These are phyloP conservation scores for Zymoseptoria crescenta DNA, from an alignment of 2,329 filamentous ascomycete species.

Conservation along the genomic window DNA sequence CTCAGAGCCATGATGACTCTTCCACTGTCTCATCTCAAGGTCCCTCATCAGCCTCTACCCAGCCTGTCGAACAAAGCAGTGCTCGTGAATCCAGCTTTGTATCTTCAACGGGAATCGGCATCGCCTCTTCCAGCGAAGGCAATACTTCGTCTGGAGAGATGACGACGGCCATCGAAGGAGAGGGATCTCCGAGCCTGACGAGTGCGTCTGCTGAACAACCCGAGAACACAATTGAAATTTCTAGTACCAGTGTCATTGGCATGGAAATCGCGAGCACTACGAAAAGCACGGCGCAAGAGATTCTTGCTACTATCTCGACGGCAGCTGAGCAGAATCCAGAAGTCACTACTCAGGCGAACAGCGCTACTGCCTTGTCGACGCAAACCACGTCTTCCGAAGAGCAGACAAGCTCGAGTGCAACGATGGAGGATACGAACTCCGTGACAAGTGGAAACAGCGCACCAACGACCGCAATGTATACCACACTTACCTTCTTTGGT, in stretches of 20 bases:
- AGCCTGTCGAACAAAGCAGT: not conserved
- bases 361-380: not conserved
- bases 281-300: no score
- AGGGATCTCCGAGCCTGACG: not conserved
- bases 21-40: not conserved
- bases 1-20: not conserved
- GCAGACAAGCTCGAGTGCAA: not conserved
- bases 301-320: not conserved
- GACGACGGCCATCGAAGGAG: not conserved
- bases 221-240: not conserved
- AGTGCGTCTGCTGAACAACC: not conserved
- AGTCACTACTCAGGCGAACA: not conserved
- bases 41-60: not conserved
- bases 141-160: not conserved
- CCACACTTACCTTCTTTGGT: not conserved
- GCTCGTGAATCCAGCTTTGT: not conserved
- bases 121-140: not conserved
- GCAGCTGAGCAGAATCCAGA: not conserved
- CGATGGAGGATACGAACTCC: not conserved
- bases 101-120: not conserved
- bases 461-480: not conserved
- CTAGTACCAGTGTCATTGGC: not conserved
- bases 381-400: not conserved
- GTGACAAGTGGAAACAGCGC: not conserved
- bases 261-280: not conserved